Conservation (phyloP, 495 filamentous ascomycete genomes). For the Penicillium turbatum region DNA sequence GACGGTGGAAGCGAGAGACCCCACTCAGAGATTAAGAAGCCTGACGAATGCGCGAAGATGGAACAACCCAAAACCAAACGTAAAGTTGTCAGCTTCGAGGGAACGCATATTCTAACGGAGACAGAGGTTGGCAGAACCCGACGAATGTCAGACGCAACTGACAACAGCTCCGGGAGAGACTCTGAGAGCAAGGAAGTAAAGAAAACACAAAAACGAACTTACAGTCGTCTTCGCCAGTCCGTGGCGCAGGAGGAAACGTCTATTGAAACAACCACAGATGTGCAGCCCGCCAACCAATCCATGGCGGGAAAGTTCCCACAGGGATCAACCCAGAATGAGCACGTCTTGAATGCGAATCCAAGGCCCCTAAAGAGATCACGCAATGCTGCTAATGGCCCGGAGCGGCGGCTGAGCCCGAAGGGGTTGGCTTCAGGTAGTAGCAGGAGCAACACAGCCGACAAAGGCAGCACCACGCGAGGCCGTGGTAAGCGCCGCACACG, state of each 20-base stretch:
- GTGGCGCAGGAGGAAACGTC: conserved; percentile 2
- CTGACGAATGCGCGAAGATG: background rate
- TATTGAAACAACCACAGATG: background rate
- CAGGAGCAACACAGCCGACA: background rate
- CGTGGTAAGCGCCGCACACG: conserved; percentile 23
- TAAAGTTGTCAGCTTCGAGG: conserved; percentile 31
- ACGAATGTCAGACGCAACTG: conserved; percentile 5
- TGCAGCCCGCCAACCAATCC: background rate
- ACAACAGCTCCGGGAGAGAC: conserved; percentile 4
- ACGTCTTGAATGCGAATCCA: background rate
- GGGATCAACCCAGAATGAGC: background rate
- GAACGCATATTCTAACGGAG: background rate
- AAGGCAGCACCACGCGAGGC: conserved; percentile 7
- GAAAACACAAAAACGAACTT: conserved; percentile 23
- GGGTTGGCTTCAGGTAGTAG: conserved; percentile 22
- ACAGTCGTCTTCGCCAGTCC: conserved; percentile 23
- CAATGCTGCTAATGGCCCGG: background rate
- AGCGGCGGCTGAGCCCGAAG: conserved; percentile 18
- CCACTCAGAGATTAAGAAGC: background rate
- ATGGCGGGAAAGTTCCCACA: background rate
- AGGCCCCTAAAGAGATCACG: background rate
- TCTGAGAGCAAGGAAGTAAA: conserved; percentile 14
- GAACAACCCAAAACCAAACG: conserved; percentile 7
- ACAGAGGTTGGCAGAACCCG: conserved; percentile 5
- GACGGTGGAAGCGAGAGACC: background rate